Base-by-base conservation (phyloP, 2,329 filamentous ascomycete species). In the Claviceps lovelessii region DNA sequence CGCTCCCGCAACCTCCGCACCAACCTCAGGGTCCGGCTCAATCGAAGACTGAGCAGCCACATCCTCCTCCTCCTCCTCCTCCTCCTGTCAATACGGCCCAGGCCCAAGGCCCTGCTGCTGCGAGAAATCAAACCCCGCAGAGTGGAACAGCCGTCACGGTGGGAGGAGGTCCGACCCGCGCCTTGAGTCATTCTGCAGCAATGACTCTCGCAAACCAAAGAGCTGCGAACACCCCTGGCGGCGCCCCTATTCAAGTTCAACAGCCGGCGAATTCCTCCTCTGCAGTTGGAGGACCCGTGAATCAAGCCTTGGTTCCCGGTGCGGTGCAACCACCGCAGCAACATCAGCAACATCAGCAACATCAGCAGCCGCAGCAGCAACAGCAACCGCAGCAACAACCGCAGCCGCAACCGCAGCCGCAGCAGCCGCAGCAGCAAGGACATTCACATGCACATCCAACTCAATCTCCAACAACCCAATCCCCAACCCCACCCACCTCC, bases 111-210 rank as follows among this genome's bases (percentile, higher is more conserved):
- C 73, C 73, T 54, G 76, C 73, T 54, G 76, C 73, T 4, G 69
- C 70, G 9, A 73, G 77, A 51, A 67, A 76, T 6, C 73, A 74
- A 55, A 78, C 77, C 10, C 74, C 77, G 2, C 77, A 80, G 55
- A 65, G 68, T 1, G 70, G 70, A 4, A 70, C 69, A 1, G 67
- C 72, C 9, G 67, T 67, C 47, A 70, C 66, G 10, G 67, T 65
- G 10, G 63, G 68, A 49, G 67, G 69, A 49, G 67, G 69, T 8
- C 67, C 65, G 10, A 69, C 72, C 2, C 68, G 70, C 17, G 69
- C 76, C 3, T 68, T 77, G 35, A 75, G 70, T 33, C 75, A 78
- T 61, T 73, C 74, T 17, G 75, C 71, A 47, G 76, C 74, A n/a
- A 70, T 78, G 59, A 72, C 67, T 53, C 66, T 74, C 33, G 74